Conservation (phyloP, 306 rosid species). For the Trifolium pratense region DNA sequence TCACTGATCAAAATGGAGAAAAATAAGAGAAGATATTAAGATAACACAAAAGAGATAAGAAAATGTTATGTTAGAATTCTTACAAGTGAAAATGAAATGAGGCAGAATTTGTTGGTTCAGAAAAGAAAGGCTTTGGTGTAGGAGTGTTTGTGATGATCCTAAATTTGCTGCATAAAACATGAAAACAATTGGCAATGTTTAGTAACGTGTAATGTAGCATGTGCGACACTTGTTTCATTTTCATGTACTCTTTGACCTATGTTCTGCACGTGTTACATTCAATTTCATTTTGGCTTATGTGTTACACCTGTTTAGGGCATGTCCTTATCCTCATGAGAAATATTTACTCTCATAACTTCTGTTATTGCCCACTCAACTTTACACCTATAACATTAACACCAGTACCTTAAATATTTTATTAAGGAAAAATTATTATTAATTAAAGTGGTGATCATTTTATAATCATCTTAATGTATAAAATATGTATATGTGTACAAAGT, state of each 20-base stretch:
- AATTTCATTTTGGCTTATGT: background rate
- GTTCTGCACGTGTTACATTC: conserved; percentile 38
- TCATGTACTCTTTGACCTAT: background rate
- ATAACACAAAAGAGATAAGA: background rate
- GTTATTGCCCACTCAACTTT: background rate
- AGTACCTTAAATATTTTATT: background rate
- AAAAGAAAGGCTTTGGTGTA: background rate
- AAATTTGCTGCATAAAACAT: conserved; percentile 2
- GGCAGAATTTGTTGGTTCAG: background rate
- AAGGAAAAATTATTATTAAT: too few species aligned
- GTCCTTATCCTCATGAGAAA: background rate
- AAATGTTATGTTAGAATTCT: background rate
- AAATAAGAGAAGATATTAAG: background rate
- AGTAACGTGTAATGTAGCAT: conserved; percentile 47
- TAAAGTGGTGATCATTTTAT: too few species aligned
- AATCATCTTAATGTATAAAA: too few species aligned
- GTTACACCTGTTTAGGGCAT: background rate
- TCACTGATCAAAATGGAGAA: background rate
- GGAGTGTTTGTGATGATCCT: conserved; percentile 39
- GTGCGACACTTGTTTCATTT: conserved; percentile 44
- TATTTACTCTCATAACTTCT: background rate
- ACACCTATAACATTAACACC: background rate
- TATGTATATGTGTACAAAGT: too few species aligned
- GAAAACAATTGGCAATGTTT: background rate
- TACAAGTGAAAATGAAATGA: conserved; percentile 3